Evolutionary conservation across 768 basidiomycete genomes (phyloP).

Genomic region (Russula earlei): DNA sequence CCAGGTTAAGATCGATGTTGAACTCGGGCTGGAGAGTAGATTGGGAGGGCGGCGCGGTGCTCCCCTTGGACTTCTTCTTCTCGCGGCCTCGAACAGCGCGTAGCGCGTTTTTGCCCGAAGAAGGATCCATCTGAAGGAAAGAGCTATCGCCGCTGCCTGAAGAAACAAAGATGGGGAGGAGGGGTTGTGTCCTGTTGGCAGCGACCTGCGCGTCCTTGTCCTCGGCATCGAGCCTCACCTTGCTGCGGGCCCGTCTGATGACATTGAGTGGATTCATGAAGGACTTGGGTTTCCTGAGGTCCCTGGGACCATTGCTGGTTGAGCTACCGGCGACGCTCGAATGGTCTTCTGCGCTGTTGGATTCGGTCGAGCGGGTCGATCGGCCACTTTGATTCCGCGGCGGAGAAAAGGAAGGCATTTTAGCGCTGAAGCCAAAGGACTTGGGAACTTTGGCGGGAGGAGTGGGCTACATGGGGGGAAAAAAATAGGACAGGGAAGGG

Average conservation of each 20-base stretch:
- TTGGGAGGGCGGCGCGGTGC: slow-evolving; percentile 26
- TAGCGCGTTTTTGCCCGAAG: slow-evolving; percentile 15
- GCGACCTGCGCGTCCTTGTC: slow-evolving; percentile 29
- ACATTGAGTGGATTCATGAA: slow-evolving; percentile 34
- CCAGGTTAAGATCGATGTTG: slow-evolving; percentile 57
- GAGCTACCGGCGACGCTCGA: slow-evolving; percentile 27
- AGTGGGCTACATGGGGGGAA: slow-evolving; percentile 29
- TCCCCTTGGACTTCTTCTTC: slow-evolving; percentile 27
- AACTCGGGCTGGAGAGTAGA: slow-evolving; percentile 31
- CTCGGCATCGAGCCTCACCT: slow-evolving; percentile 33
- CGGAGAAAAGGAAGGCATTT: slow-evolving; percentile 34
- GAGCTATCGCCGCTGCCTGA: slow-evolving; percentile 12
- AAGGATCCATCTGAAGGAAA: slow-evolving; percentile 23
- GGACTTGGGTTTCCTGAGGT: slow-evolving; percentile 41
- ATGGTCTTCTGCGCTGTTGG: slow-evolving; percentile 24
- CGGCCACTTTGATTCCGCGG: slow-evolving; percentile 19
- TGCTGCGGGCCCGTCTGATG: slow-evolving; percentile 34
- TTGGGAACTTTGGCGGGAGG: slow-evolving; percentile 33
- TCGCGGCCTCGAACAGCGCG: slow-evolving; percentile 24
- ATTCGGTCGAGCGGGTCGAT: slow-evolving; percentile 25
- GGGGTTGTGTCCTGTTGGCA: slow-evolving; percentile 8
- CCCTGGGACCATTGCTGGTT: slow-evolving; percentile 26
- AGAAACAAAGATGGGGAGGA: slow-evolving; percentile 19
- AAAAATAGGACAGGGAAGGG: background rate
- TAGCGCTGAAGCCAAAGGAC: slow-evolving; percentile 32